These are phyloP conservation scores for Skeletonema costatum DNA, from an alignment of 108 stramenopile genomes.

Conservation along the genomic window DNA sequence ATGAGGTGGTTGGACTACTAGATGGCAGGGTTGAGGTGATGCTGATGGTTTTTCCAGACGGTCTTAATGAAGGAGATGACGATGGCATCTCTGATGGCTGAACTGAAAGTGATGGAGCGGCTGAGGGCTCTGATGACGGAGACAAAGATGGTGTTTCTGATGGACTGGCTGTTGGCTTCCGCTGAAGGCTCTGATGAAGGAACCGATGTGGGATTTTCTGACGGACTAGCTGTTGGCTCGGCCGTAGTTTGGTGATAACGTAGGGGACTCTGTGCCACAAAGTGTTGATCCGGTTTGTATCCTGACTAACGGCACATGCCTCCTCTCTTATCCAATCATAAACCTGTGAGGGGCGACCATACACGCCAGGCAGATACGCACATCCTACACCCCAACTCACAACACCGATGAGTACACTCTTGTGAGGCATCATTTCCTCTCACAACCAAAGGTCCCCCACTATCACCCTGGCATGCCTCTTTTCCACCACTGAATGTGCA, in stretches of 20 bases:
- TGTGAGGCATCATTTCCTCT: slow-evolving; percentile 9
- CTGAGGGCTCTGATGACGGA: neutral
- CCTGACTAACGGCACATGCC: slow-evolving; percentile 20
- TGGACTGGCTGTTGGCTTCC: neutral
- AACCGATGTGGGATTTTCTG: neutral
- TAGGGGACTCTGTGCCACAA: neutral
- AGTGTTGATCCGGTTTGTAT: neutral
- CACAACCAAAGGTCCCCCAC: slow-evolving; percentile 27
- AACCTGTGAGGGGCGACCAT: slow-evolving; percentile 31
- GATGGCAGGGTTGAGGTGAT: neutral
- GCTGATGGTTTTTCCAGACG: neutral
- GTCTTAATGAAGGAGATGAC: neutral
- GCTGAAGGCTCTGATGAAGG: neutral
- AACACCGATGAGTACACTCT: slow-evolving; percentile 42
- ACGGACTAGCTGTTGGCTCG: neutral
- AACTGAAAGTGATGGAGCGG: neutral
- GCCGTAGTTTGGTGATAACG: neutral
- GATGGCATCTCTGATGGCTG: neutral
- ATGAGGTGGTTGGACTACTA: neutral
- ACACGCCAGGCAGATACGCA: slow-evolving; percentile 50
- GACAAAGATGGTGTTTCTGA: neutral
- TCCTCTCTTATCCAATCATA: slow-evolving; percentile 34
- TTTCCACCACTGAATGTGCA: slow-evolving; percentile 4
- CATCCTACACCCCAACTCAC: slow-evolving; percentile 53
- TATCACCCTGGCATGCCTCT: slow-evolving; percentile 15